phyloP scores from a whole-genome alignment of 768 basidiomycete species.

The Boletus edulis region DNA sequence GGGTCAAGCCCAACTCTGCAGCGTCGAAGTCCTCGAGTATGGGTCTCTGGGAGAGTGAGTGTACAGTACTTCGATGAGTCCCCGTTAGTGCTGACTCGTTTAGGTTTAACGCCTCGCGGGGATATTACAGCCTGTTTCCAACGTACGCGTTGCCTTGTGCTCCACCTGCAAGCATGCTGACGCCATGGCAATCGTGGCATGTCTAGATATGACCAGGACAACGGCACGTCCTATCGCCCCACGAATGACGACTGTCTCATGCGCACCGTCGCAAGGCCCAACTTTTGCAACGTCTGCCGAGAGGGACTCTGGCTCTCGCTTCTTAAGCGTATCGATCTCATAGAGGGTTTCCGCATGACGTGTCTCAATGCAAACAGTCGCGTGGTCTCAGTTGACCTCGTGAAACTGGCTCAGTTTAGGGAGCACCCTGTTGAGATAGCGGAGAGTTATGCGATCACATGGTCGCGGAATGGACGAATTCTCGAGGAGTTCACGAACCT shows the following conservation, averaged over 20 bases:
- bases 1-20: slow-evolving; percentile 72
- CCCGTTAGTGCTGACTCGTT: not conserved
- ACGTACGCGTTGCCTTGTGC: slow-evolving; percentile 46
- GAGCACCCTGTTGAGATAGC: slow-evolving; percentile 22
- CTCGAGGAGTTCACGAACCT: slow-evolving; percentile 48
- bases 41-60: slow-evolving; percentile 57
- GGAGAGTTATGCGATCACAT: slow-evolving; percentile 57
- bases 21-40: slow-evolving; percentile 70
- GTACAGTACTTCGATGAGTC: not conserved
- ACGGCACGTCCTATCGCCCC: slow-evolving; percentile 71
- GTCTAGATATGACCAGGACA: slow-evolving; percentile 52
- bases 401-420: slow-evolving; percentile 61
- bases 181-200: not conserved
- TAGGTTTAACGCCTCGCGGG: slow-evolving; percentile 60
- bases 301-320: slow-evolving; percentile 75
- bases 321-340: slow-evolving; percentile 54
- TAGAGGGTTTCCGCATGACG: slow-evolving; percentile 49
- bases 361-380: slow-evolving; percentile 36
- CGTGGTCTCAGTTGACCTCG: slow-evolving; percentile 46
- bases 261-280: slow-evolving; percentile 66
- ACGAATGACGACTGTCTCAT: slow-evolving; percentile 83
- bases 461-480: slow-evolving; percentile 48
- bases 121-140: slow-evolving; percentile 67
- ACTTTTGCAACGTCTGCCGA: slow-evolving; percentile 72
- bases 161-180: not conserved